Conservation (phyloP, 176 grass and related monocot genomes). For the Olyra latifolia region DNA sequence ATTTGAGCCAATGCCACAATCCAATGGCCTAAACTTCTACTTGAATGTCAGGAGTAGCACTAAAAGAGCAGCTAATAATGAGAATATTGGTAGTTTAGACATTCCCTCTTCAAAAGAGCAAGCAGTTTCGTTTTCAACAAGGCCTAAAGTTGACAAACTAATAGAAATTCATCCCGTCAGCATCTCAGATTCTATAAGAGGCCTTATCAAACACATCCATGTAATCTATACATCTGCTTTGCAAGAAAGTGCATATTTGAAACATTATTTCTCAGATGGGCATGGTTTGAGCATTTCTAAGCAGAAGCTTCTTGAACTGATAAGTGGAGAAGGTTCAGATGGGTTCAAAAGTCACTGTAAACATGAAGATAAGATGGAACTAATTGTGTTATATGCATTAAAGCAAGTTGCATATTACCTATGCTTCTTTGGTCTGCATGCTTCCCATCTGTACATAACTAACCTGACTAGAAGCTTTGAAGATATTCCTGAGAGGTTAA, state of each 20-base stretch:
- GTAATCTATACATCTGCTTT: constrained; percentile 50
- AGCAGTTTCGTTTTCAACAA: constrained; percentile 32
- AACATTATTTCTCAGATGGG: constrained; percentile 31
- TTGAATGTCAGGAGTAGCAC: constrained; percentile 61
- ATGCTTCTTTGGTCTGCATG: constrained; percentile 76
- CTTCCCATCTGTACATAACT: constrained; percentile 60
- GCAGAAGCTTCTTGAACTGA: constrained; percentile 60
- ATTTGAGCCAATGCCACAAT: constrained; percentile 56
- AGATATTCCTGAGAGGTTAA: constrained; percentile 51
- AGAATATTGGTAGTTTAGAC: constrained; percentile 27
- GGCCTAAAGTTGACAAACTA: constrained; percentile 28
- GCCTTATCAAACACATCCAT: constrained; percentile 49
- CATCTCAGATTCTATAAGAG: constrained; percentile 53
- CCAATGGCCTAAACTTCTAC: constrained; percentile 61
- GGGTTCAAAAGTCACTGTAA: constrained; percentile 22
- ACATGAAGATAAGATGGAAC: constrained; percentile 48
- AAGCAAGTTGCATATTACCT: constrained; percentile 76
- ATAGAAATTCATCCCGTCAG: constrained; percentile 63
- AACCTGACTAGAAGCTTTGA: constrained; percentile 53
- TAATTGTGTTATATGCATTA: constrained; percentile 58
- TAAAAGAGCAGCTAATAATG: constrained; percentile 26
- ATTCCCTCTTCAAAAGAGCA: constrained; percentile 40
- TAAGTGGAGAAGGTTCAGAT: constrained; percentile 47
- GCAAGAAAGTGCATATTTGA: constrained; percentile 50
- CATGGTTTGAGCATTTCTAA: constrained; percentile 59